Evolutionary conservation across 2,329 filamentous ascomycete species (phyloP).

Genomic region (Fusarium sublunatum): DNA sequence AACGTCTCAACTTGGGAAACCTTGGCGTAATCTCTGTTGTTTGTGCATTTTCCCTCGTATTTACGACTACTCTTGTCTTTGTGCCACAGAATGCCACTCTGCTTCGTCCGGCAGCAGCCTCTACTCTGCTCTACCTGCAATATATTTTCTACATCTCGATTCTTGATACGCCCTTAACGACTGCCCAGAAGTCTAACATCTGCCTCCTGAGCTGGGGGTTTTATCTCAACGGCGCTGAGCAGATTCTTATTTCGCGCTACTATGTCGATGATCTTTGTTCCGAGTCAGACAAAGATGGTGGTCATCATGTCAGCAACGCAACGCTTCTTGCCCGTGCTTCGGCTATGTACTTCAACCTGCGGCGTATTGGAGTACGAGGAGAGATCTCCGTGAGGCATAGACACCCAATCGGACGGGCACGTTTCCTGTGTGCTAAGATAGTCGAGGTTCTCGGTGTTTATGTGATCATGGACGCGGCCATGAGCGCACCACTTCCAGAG

Average conservation of each 20-base stretch:
- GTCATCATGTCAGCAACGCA: accelerated
- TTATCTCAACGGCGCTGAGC: neutral
- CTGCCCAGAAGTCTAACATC: neutral
- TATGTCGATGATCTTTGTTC: neutral
- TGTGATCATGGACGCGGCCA: neutral
- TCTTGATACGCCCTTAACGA: neutral
- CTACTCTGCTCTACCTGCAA: neutral
- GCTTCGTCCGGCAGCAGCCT: accelerated
- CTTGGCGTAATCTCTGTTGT: too few species aligned
- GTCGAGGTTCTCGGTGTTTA: neutral
- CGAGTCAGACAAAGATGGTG: accelerated
- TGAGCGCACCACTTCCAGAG: neutral
- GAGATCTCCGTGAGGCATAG: neutral
- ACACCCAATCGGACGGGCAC: accelerated
- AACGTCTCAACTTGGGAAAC: too few species aligned
- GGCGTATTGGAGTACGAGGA: neutral
- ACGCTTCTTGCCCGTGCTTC: neutral
- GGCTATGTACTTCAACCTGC: neutral
- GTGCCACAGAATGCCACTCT: neutral
- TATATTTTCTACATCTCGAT: neutral
- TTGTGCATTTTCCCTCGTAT: neutral
- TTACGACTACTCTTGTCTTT: neutral
- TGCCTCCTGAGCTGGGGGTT: conserved; percentile 10
- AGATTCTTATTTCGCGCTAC: neutral
- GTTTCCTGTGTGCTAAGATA: neutral